Conservation (phyloP, 2,329 filamentous ascomycete genomes). For the Fusarium subglutinans region DNA sequence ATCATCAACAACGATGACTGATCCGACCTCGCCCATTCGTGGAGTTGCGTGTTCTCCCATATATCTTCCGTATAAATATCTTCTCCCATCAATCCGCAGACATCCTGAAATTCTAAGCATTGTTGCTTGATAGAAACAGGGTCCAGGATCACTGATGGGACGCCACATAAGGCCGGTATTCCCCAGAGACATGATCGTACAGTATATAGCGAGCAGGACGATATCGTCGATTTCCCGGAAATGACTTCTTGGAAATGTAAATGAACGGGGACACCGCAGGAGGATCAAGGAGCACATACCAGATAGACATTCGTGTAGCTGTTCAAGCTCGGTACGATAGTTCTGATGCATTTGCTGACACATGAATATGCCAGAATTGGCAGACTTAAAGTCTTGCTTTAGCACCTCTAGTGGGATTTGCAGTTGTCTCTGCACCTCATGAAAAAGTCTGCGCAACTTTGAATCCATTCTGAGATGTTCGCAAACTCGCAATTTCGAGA, state of each 20-base stretch:
- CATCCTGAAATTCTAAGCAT: background rate
- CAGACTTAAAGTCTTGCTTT: background rate
- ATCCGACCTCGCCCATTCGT: background rate
- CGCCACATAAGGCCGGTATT: rapidly evolving
- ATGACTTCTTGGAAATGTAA: rapidly evolving
- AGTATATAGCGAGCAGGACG: too few species aligned
- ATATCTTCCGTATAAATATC: background rate
- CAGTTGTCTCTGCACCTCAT: background rate
- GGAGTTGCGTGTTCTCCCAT: background rate
- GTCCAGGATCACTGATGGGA: rapidly evolving
- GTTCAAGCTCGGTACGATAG: background rate
- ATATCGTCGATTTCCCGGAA: rapidly evolving
- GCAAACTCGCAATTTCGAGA: rapidly evolving
- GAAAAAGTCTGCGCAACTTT: rapidly evolving
- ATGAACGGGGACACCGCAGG: rapidly evolving
- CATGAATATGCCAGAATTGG: rapidly evolving
- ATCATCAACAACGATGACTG: background rate
- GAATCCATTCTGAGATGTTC: rapidly evolving
- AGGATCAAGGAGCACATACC: too few species aligned
- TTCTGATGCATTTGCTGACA: rapidly evolving
- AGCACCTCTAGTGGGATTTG: rapidly evolving
- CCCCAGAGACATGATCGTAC: background rate
- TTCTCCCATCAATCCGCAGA: background rate
- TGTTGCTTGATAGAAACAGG: rapidly evolving
- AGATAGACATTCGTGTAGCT: rapidly evolving